Percentiles rank a stretch among this genome's conserved stretches.
Conservation (phyloP, 306 rosid genomes). For the Cucurbita pepo region DNA sequence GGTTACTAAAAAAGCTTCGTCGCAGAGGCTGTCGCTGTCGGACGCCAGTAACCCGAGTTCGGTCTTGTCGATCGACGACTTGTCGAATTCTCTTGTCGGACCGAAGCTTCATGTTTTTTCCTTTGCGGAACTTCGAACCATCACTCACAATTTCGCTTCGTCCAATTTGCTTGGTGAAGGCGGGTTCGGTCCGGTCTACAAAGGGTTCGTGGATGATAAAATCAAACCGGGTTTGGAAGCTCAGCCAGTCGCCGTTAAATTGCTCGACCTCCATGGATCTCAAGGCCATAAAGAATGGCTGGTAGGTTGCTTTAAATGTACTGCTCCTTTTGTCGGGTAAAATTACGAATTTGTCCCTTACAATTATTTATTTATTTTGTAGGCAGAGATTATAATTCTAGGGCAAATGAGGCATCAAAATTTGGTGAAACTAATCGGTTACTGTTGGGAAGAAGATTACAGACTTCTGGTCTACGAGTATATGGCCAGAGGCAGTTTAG, state of each 20-base stretch:
- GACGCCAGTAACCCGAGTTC: slow-evolving; percentile 51
- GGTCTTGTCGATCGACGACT: slow-evolving; percentile 28
- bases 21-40: slow-evolving; percentile 43
- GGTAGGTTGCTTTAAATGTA: slow-evolving; percentile 16
- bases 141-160: slow-evolving; percentile 48
- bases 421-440: slow-evolving; percentile 77
- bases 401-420: slow-evolving; percentile 80
- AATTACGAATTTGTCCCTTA: background rate
- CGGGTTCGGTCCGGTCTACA: slow-evolving; percentile 80
- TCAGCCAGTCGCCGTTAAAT: slow-evolving; percentile 67
- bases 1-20: slow-evolving; percentile 22
- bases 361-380: background rate
- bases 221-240: slow-evolving; percentile 48
- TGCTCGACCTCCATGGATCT: slow-evolving; percentile 57
- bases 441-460: slow-evolving; percentile 76
- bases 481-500: slow-evolving; percentile 67
- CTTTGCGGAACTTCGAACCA: slow-evolving; percentile 43
- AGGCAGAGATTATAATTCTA: slow-evolving; percentile 79
- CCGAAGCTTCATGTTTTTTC: slow-evolving; percentile 48
- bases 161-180: slow-evolving; percentile 73
- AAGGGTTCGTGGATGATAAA: slow-evolving; percentile 58
- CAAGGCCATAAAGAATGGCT: slow-evolving; percentile 94
- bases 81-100: slow-evolving; percentile 55
- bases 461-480: slow-evolving; percentile 83
- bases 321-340: no score